Base-by-base conservation (phyloP, 176 grass and related monocot genomes). In the Paspalum vaginatum region DNA sequence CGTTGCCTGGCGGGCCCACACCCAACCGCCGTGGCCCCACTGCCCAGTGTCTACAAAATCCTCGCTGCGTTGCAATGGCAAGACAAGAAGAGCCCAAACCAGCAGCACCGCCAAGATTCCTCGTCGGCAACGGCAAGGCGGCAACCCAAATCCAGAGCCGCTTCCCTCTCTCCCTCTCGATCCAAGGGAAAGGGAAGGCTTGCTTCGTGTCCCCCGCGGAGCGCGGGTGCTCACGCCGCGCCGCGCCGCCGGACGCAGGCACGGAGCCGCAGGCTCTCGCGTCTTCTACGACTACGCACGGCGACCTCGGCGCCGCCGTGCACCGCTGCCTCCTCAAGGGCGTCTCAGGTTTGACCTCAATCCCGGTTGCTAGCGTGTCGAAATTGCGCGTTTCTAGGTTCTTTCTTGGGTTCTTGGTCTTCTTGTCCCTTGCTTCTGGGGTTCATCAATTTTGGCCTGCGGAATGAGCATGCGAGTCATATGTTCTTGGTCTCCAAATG, bases 271-370 rank as follows among this genome's bases (percentile, higher is more conserved):
- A 20, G 65, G n/a, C n/a, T 42, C 65, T 24, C 42, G 6, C 41
- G 6, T 15, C 65, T 3, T 32, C 32, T 32, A 32, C 32, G 32
- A 32, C 32, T 32, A 17, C 9, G 18, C 2, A 21, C 42, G n/a
- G 8, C 42, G n/a, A 46, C 27, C 26, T 61, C 26, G 2, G 0
- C 42, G 45, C 68, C 45, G 24, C 68, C 68, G 68, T 51, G 68
- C 68, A 50, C 14, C 22, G 11, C 56, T 25, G 10, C 68, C 24
- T 10, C 24, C 24, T 61, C 11, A 24, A 50, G 13, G 24, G 22
- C 65, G 11, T 70, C 12, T 27, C 45, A 70, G 68, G 68, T 71
- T 71, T 32, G 46, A 21, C 46, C 44, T 71, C 21, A 11, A 71
- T 3, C 22, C 46, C 68, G 24, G 14, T 24, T 14, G 45, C 13